Evolutionary conservation across 1,139 yeast genomes (phyloP).

Genomic region (Sugiyamaella pinicola): DNA sequence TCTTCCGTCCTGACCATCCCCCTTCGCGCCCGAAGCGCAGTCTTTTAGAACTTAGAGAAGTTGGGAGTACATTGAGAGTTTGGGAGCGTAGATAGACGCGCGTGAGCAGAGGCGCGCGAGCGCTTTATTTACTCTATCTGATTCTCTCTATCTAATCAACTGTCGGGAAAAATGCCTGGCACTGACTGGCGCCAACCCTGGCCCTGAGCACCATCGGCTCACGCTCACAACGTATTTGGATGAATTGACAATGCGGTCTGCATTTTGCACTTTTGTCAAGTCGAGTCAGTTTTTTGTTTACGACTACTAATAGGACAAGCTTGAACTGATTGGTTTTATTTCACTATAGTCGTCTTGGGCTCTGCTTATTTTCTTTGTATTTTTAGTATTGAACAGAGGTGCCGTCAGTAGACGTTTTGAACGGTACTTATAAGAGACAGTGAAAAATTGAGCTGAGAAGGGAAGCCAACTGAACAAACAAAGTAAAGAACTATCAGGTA

Average conservation of each 20-base stretch:
- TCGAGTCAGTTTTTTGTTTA: not conserved
- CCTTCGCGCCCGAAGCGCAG: too few species aligned
- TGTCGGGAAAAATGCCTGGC: not conserved
- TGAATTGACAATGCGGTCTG: constrained; percentile 10
- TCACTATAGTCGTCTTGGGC: too few species aligned
- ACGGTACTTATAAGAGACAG: too few species aligned
- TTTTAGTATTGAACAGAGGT: not conserved
- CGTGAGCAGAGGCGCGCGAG: too few species aligned
- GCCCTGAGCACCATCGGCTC: not conserved
- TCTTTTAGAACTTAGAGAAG: too few species aligned
- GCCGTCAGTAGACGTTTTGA: not conserved
- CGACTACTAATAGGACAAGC: not conserved
- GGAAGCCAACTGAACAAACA: not conserved
- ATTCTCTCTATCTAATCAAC: not conserved
- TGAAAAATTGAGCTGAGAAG: not conserved
- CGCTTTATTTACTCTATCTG: too few species aligned
- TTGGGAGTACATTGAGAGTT: too few species aligned
- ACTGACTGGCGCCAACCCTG: not conserved
- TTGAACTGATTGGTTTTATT: not conserved
- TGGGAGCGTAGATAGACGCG: too few species aligned
- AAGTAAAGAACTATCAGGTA: not conserved
- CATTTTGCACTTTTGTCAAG: not conserved
- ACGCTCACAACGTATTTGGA: constrained; percentile 1
- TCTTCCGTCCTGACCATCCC: too few species aligned
- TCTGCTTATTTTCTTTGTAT: constrained; percentile 1